phyloP scores from a whole-genome alignment of 192 early-diverging fungal species.

The Coemansia sp. region DNA sequence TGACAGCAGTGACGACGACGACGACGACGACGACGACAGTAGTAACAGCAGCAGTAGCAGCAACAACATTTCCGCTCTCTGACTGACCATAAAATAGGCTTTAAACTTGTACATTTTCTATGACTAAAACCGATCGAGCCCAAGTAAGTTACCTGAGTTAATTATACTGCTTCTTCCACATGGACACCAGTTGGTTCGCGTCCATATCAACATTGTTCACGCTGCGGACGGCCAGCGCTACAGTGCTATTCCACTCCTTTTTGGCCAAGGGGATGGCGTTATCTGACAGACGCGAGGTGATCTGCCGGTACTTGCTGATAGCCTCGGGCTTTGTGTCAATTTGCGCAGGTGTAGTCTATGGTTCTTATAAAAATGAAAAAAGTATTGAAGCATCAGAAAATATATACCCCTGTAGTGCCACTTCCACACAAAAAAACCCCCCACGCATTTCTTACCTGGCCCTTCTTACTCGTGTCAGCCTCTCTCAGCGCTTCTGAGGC shows the following conservation, averaged over 20 bases:
- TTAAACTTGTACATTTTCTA: not conserved
- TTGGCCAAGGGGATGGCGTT: constrained; percentile 51
- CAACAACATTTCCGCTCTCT: not conserved
- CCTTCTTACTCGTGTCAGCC: constrained; percentile 13
- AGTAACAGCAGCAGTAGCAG: constrained; percentile 1
- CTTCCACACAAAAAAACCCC: not conserved
- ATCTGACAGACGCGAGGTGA: constrained; percentile 33
- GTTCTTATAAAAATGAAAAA: not conserved
- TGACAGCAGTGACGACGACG: not conserved
- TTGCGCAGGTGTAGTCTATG: constrained; percentile 25
- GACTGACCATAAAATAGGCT: not conserved
- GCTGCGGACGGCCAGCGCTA: constrained; percentile 17
- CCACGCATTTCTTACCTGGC: constrained; percentile 17
- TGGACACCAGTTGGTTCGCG: constrained; percentile 19
- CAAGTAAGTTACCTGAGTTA: not conserved
- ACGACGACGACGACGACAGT: constrained; percentile 14
- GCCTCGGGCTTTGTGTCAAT: constrained; percentile 26
- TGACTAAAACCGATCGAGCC: not conserved
- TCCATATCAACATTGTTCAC: constrained; percentile 25
- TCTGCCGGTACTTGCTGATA: constrained; percentile 28
- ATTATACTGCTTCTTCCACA: not conserved
- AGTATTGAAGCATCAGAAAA: not conserved
- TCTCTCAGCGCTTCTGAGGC: constrained; percentile 35
- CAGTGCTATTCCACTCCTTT: constrained; percentile 39
- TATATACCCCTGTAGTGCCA: not conserved